Percentiles rank a stretch among this genome's conserved stretches.
Conservation (phyloP, 2,329 filamentous ascomycete genomes). For the Fusarium fracticaudum region DNA sequence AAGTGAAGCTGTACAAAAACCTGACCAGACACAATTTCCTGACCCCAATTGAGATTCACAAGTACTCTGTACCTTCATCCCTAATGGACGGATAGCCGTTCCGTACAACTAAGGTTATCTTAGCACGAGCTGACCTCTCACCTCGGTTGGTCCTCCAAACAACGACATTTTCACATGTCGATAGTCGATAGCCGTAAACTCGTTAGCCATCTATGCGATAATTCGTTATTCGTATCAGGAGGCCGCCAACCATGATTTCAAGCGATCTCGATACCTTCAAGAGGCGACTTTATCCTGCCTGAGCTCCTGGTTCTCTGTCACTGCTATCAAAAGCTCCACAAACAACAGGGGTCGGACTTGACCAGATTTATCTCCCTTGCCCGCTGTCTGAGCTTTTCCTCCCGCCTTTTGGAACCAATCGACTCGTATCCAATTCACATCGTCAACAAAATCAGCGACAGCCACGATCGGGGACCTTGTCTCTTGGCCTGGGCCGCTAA, state of each 20-base stretch:
- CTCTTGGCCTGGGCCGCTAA: slow-evolving; percentile 10
- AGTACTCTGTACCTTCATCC: slow-evolving; percentile 2
- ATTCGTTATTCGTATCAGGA: slow-evolving; percentile 3
- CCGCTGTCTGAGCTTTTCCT: slow-evolving; percentile 18
- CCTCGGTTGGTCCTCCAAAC: slow-evolving; percentile 21
- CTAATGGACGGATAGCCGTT: not conserved
- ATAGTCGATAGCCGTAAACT: not conserved
- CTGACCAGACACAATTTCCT: not conserved
- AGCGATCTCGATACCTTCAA: not conserved
- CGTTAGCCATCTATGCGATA: slow-evolving; percentile 16
- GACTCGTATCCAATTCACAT: slow-evolving; percentile 30
- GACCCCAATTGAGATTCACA: not conserved
- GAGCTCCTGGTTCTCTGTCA: not conserved
- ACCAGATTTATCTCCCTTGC: slow-evolving; percentile 32
- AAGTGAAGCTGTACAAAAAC: slow-evolving; percentile 8
- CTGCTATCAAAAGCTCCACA: slow-evolving; percentile 23
- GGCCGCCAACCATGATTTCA: not conserved
- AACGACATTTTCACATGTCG: slow-evolving; percentile 24
- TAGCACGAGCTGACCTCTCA: slow-evolving; percentile 24
- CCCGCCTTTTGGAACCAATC: slow-evolving; percentile 22
- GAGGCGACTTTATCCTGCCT: not conserved
- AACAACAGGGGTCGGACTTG: slow-evolving; percentile 13
- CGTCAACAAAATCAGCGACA: slow-evolving; percentile 31
- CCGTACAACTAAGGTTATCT: slow-evolving; percentile 34
- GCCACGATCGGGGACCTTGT: slow-evolving; percentile 12